Evolutionary conservation across 768 basidiomycete species (phyloP).

Genomic region (Boletus eberwhitei): DNA sequence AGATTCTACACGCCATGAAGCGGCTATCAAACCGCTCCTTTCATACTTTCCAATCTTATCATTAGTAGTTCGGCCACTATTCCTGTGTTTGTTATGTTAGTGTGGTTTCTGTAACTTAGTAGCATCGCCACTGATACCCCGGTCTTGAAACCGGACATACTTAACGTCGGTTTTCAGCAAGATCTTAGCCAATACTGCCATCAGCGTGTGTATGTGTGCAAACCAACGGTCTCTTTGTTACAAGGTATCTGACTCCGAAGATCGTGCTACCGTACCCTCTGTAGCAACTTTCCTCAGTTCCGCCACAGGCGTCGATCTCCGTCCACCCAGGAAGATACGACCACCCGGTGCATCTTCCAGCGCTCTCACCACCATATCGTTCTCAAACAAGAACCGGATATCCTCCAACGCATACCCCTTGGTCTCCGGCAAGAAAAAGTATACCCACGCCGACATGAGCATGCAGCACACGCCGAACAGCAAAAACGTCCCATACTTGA

Average conservation of each 20-base stretch:
- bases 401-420: conserved; percentile 39
- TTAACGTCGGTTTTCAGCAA: neutral
- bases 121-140: neutral
- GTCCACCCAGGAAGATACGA: conserved; percentile 25
- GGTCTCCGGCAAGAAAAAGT: conserved; percentile 41
- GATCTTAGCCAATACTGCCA: too few species aligned
- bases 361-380: conserved; percentile 31
- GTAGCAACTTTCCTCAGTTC: conserved; percentile 18
- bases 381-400: conserved; percentile 36
- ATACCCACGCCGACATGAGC: conserved; percentile 34
- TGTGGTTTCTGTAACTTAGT: neutral
- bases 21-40: neutral
- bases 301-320: conserved; percentile 27
- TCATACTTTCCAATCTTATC: neutral
- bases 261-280: neutral
- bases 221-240: too few species aligned
- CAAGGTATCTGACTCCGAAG: neutral
- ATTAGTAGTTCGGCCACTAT: conserved; percentile 2
- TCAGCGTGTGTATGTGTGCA: too few species aligned
- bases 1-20: neutral
- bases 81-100: conserved; percentile 3
- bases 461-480: conserved; percentile 33
- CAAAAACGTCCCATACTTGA: conserved; percentile 33
- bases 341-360: conserved; percentile 36
- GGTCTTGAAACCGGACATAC: neutral